Percentiles rank a stretch among this genome's conserved stretches.
Evolutionary conservation across 163 green algal species (phyloP).

Genomic region (Dunaliella salina): DNA sequence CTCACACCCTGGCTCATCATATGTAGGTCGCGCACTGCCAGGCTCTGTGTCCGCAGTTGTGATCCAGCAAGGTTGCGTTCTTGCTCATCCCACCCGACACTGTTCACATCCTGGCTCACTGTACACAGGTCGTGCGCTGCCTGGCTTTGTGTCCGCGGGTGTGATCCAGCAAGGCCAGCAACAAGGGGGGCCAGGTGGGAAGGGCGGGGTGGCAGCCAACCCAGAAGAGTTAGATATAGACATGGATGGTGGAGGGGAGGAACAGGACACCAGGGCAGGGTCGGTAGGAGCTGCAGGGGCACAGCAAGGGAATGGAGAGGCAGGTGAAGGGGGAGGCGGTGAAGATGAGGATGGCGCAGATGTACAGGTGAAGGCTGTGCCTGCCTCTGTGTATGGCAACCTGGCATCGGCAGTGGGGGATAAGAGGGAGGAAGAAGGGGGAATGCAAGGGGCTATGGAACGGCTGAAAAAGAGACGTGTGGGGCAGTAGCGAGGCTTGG

Average conservation of each 20-base stretch:
- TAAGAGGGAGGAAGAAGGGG: slow-evolving; percentile 24
- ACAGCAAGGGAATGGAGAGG: neutral
- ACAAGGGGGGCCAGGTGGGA: slow-evolving; percentile 15
- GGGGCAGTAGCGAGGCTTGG: neutral
- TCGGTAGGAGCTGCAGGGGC: neutral
- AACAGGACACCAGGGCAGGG: slow-evolving; percentile 25
- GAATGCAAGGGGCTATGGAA: slow-evolving; percentile 45
- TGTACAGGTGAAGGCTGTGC: slow-evolving; percentile 59
- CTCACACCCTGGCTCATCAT: too few species aligned
- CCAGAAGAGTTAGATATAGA: slow-evolving; percentile 90
- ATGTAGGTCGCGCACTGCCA: neutral
- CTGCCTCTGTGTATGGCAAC: slow-evolving; percentile 73
- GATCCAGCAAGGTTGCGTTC: slow-evolving; percentile 50
- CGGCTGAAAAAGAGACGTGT: slow-evolving; percentile 47
- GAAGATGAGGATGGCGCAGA: slow-evolving; percentile 57
- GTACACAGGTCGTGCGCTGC: neutral
- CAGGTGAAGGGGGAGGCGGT: neutral
- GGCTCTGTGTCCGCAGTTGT: slow-evolving; percentile 81
- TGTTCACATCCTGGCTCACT: too few species aligned
- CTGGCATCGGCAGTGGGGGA: slow-evolving; percentile 37
- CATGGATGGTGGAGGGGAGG: slow-evolving; percentile 64
- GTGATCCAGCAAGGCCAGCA: slow-evolving; percentile 58
- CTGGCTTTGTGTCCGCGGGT: slow-evolving; percentile 78
- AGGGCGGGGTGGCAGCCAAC: slow-evolving; percentile 51
- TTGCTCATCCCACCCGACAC: too few species aligned